Percentiles rank a stretch among this genome's conserved stretches.
Evolutionary conservation across 805 yeast species (phyloP).

Genomic region (Komagataella pseudopastoris): DNA sequence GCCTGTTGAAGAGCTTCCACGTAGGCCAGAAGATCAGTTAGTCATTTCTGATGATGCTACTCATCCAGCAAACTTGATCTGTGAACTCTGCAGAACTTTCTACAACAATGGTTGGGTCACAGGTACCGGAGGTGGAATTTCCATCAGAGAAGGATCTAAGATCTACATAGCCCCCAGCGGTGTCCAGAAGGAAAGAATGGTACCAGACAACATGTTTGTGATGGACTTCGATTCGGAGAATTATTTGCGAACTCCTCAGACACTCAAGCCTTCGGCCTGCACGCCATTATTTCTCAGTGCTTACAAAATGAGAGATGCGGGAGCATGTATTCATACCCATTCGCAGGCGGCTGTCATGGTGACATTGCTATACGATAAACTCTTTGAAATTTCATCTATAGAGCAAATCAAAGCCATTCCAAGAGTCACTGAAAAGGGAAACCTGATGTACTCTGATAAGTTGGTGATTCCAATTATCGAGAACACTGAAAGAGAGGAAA

Average conservation of each 20-base stretch:
- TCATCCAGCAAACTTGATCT: conserved; percentile 78
- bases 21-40: conserved; percentile 10
- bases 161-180: conserved; percentile 91
- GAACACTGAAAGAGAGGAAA: conserved; percentile 81
- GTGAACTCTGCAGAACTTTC: conserved; percentile 66
- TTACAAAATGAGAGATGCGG: conserved; percentile 55
- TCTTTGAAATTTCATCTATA: conserved; percentile 63
- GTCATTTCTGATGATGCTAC: conserved; percentile 29
- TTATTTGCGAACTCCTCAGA: conserved; percentile 46
- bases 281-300: conserved; percentile 79
- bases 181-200: conserved; percentile 82
- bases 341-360: conserved; percentile 81
- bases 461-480: conserved; percentile 83
- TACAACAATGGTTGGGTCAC: conserved; percentile 84
- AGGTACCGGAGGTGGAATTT: conserved; percentile 94
- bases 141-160: conserved; percentile 43
- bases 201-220: conserved; percentile 72
- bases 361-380: conserved; percentile 54
- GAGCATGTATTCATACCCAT: conserved; percentile 92
- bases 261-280: conserved; percentile 83
- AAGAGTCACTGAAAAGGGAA: conserved; percentile 47
- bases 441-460: conserved; percentile 59
- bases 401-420: conserved; percentile 95
- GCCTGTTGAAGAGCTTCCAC: background rate
- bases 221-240: conserved; percentile 39